Evolutionary conservation across 805 yeast species (phyloP), one percentile per base, ranked within the genome.

Genomic region (Cyberlindnera galapagoensis): DNA sequence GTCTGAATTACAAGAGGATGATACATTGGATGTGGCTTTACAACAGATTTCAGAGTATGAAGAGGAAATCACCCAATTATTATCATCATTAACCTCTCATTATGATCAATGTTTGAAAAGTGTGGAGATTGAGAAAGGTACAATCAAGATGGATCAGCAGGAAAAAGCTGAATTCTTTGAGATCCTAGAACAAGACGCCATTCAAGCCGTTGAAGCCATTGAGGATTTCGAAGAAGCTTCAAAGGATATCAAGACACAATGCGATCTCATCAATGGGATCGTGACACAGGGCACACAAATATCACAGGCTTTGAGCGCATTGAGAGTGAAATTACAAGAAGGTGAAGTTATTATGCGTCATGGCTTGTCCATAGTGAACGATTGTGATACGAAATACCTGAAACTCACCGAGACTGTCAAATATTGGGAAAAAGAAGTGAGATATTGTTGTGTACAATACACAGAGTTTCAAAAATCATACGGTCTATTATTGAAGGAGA

Each of bases 41-140:
- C 21, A 4, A 30, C 20, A 6, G 18, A 28, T 7, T 11, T 24
- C 10, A 11, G 60, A 63, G 2, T 49, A 75, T 30, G 94, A 85
- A 33, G 65, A 68, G 36, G 92, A 81, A 33, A 65, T 85, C 56
- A 94, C 84, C 1, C 66, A 70, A 3, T 62, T 80, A 12, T 59
- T 88, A 21, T 77, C 75, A 35, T 74, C 87, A 47, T 60, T 87
- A 28, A 80, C 95, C 9, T 74, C 73, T 33, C 95, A 87, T 57
- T 85, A 77, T 47, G 96, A 87, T 54, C 86, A 83, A 50, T 82
- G 94, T 44, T 45, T 60, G 9, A 59, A 70, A 39, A 81, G 74
- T 8, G 48, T 60, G 3, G 56, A 57, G 5, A 43, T 60, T 11
- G 29, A 30, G 1, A 39, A 62, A 6, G 56, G 68, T n/a, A 47